Conservation (phyloP, 805 yeast species). For the Cyberlindnera xylosilytica region DNA sequence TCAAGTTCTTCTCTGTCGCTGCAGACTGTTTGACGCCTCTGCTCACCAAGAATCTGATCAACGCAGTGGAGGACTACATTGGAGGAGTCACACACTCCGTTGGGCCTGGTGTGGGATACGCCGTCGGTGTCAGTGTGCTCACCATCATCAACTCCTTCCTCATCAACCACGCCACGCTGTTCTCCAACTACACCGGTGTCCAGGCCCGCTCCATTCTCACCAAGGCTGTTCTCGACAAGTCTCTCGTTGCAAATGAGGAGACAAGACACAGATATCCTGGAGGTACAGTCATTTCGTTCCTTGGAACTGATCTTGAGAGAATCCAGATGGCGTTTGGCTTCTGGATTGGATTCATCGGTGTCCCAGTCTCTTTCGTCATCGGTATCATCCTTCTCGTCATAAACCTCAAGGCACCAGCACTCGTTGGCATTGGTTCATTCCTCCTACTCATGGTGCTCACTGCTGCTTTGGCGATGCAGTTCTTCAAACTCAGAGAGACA, state of each 20-base stretch:
- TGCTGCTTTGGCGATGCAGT: slow-evolving; percentile 40
- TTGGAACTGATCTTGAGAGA: slow-evolving; percentile 77
- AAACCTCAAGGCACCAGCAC: slow-evolving; percentile 63
- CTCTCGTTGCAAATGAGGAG: slow-evolving; percentile 52
- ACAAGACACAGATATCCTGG: slow-evolving; percentile 58
- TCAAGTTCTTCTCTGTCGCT: background rate
- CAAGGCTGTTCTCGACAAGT: slow-evolving; percentile 63
- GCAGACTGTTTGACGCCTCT: slow-evolving; percentile 39
- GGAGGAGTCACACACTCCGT: slow-evolving; percentile 21
- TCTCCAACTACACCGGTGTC: slow-evolving; percentile 47
- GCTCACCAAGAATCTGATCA: slow-evolving; percentile 46
- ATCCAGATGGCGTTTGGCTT: slow-evolving; percentile 68
- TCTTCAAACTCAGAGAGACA: slow-evolving; percentile 37
- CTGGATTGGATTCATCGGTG: slow-evolving; percentile 46
- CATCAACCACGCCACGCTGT: background rate
- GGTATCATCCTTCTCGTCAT: slow-evolving; percentile 55
- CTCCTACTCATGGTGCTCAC: slow-evolving; percentile 37
- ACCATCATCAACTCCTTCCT: background rate
- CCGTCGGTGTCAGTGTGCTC: slow-evolving; percentile 55
- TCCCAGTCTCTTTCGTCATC: slow-evolving; percentile 56
- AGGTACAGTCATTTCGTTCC: slow-evolving; percentile 66
- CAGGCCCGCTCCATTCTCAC: slow-evolving; percentile 65
- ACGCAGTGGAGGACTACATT: background rate
- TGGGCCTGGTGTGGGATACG: slow-evolving; percentile 68
- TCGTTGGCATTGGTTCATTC: slow-evolving; percentile 59